Evolutionary conservation across 257 asterid species (phyloP), one percentile per base, ranked within the genome.

Genomic region (Solanum piurae): DNA sequence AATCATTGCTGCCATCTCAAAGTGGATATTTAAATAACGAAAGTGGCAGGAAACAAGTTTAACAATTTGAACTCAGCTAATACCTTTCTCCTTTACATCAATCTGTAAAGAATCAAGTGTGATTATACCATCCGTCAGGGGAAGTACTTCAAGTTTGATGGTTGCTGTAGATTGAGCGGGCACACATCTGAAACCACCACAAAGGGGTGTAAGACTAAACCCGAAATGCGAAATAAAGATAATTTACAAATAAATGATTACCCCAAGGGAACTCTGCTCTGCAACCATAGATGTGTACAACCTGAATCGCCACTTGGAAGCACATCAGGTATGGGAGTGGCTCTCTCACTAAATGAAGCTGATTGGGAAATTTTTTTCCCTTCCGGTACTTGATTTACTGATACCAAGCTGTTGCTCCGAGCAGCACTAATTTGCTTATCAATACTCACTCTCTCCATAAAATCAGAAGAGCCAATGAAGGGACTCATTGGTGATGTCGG

Each of bases 241-340:
- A 49, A 44, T 29, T 46, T 29, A 20, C 29, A 46, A 33, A 82
- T 9, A 46, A 89, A 87, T 52, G 55, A 83, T 90, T 95, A 97
- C 99, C 99, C 99, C 25, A 97, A 91, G 8, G 99, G 99, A 86
- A 96, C 99, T 93, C 98, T 92, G 88, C 99, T 97, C 93, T 97
- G 99, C 90, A 97, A 92, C 99, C 99, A 97, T 87, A 97, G 91
- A 91, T 97, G 99, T 73, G 98, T 91, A 95, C 99, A 96, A 33
- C 98, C 95, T 87, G 92, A 88, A 93, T 95, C 99, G 84, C 93
- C 88, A 84, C 91, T 91, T 85, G 98, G 96, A 89, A 91, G 94
- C 88, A 91, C 95, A 87, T 93, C 98, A 71, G 94, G 87, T 87
- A 88, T 40, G 74, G 93, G 91, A 77, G 71, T 49, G 87, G 83